A percentile compares a stretch with the other conserved stretches of the same genome.
Conservation (phyloP, 1,284 basidiomycete species). For the Leccinum pachyderme region DNA sequence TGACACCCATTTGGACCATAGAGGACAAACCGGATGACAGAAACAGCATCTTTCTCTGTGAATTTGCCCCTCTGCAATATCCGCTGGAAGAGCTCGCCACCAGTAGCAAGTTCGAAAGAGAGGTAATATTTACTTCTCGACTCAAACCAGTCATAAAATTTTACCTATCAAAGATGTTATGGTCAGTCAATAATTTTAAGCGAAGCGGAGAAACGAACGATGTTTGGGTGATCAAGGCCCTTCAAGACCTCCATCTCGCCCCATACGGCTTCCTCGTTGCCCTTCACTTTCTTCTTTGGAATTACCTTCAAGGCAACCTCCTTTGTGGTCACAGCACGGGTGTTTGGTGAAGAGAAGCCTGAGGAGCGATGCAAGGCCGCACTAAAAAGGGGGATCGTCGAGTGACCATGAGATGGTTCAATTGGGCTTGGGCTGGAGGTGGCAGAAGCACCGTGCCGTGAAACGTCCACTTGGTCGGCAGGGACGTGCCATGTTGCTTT, state of each 20-base stretch:
- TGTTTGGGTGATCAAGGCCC: conserved; percentile 84
- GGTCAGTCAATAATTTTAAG: background rate
- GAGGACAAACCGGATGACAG: conserved; percentile 53
- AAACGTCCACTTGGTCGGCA: conserved; percentile 51
- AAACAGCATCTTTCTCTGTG: conserved; percentile 83
- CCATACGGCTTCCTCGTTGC: conserved; percentile 82
- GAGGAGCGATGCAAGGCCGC: conserved; percentile 25
- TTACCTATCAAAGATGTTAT: conserved; percentile 55
- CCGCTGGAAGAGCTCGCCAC: conserved; percentile 88
- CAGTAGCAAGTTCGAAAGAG: conserved; percentile 86
- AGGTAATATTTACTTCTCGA: conserved; percentile 89
- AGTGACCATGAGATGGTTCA: conserved; percentile 14
- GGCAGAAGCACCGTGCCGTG: conserved; percentile 54
- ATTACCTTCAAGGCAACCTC: conserved; percentile 90
- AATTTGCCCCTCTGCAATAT: conserved; percentile 84
- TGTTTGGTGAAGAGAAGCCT: conserved; percentile 24
- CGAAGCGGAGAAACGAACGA: conserved; percentile 51
- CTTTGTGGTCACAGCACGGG: conserved; percentile 42
- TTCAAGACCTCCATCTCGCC: conserved; percentile 89
- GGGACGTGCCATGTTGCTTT: conserved; percentile 74
- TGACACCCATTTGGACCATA: background rate
- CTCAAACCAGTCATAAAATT: conserved; percentile 93
- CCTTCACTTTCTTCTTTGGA: conserved; percentile 89
- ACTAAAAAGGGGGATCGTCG: conserved; percentile 26
- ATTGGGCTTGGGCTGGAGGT: conserved; percentile 21